Base-by-base conservation (phyloP, 2,329 filamentous ascomycete genomes). In the Coniosporium uncinatum region DNA sequence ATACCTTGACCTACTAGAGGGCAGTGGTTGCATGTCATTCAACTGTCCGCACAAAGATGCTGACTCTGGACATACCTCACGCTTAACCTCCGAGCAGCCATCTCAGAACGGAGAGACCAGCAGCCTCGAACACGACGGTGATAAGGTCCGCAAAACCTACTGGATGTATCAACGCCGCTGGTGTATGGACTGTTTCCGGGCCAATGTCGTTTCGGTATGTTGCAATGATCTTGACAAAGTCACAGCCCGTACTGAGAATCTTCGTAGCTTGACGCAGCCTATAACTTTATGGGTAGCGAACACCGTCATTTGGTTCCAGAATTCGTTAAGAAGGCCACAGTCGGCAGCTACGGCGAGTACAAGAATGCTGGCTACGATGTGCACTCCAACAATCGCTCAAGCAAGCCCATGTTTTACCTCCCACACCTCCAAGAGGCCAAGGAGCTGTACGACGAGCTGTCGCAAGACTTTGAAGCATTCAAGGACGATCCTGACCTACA, bases 131-230 rank as follows among this genome's bases (percentile, higher is more conserved):
- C 66, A 63, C 46, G 47, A 50, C 14, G 52, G 60, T 13, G 50
- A 49, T 4, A 55, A 52, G 24, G 61, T 61, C 5, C 54, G 63
- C 46, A 66, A 65, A 47, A 62, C 62, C 4, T 67, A 66, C 43
- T 67, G 64, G 64, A 60, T 60, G 2, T 66, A 66, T 38, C 54
- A 61, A 18, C 57, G 61, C 11, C 58, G 64, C n/a, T 66, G 61
- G 61, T 67, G 64, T 48, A 59, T 61, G 39, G 46, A 48, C 6
- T 67, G 63, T 44, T 50, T 66, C 37, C 52, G 54, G 14, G 46
- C 48, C 8, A 62, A 63, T 39, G 57, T 54, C 5, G 42, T 49
- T n/a, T n/a, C n/a, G n/a, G n/a, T n/a, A n/a, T n/a, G n/a, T n/a
- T n/a, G n/a, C n/a, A n/a, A n/a, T n/a, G n/a, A n/a, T n/a, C n/a